Evolutionary conservation across 1,284 basidiomycete genomes (phyloP).

Genomic region (Exsudoporus floridanus): DNA sequence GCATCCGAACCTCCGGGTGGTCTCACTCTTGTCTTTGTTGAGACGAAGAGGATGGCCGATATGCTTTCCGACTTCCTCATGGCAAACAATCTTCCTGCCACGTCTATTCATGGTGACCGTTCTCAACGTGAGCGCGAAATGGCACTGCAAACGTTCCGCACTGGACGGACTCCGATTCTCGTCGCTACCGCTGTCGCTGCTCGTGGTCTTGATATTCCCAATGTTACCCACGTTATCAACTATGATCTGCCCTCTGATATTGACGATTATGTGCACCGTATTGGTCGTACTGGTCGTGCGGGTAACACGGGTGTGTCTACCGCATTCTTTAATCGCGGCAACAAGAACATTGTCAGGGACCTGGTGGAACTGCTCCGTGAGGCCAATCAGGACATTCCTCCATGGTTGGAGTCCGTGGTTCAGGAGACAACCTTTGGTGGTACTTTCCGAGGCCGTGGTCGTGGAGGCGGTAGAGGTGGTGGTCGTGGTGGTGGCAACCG

Average conservation of each 20-base stretch:
- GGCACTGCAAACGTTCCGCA: constrained; percentile 94
- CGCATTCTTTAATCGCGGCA: constrained; percentile 91
- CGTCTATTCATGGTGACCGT: constrained; percentile 98
- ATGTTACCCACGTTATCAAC: constrained; percentile 98
- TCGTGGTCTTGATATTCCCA: constrained; percentile 98
- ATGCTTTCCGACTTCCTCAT: constrained; percentile 97
- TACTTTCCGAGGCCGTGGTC: constrained; percentile 55
- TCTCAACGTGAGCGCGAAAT: constrained; percentile 97
- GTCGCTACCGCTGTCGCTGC: constrained; percentile 99
- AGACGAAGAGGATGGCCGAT: constrained; percentile 99
- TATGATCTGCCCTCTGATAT: constrained; percentile 99
- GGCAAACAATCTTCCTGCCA: constrained; percentile 81
- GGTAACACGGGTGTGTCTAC: constrained; percentile 97
- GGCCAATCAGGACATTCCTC: constrained; percentile 94
- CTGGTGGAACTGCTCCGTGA: constrained; percentile 92
- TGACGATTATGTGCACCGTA: constrained; percentile 98
- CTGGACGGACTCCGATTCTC: constrained; percentile 92
- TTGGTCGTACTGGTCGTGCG: constrained; percentile 98
- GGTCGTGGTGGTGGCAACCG: constrained; percentile 48
- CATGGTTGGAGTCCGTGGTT: constrained; percentile 89
- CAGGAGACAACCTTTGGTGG: constrained; percentile 76
- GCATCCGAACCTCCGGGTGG: constrained; percentile 74
- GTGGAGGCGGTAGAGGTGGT: constrained; percentile 59
- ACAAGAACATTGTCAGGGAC: constrained; percentile 90
- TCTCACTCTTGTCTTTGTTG: constrained; percentile 95